Base-by-base conservation (phyloP, 73 alveolate species). In the Stentor roeselii region DNA sequence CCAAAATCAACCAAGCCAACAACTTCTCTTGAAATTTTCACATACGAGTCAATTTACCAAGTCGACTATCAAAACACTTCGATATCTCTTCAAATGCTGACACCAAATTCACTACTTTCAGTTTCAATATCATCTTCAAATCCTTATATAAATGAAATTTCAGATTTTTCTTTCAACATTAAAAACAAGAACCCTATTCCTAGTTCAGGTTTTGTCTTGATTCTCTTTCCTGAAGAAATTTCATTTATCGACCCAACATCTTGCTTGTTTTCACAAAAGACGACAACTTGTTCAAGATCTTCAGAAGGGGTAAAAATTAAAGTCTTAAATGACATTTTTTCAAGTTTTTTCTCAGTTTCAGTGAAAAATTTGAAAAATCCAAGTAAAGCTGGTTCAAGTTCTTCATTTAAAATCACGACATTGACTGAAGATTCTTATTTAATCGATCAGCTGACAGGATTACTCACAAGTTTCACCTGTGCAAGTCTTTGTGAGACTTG, bases 1-100 rank as follows among this genome's bases (percentile, higher is more conserved):
- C 80, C 80, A 67, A 67, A 34, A 21, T 21, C 80, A 67, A 30
- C 41, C 27, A 67, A 67, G 41, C 37, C 80, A 27, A 27, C 80
- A 67, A 40, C 27, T 0, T 30, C 50, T 21, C 34, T 67, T 67
- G 14, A 36, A 21, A 40, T 67, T 21, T 21, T 21, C 11, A 67
- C 80, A 67, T 21, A 21, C 27, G 37, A 30, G 27, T 36, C 21
- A 21, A 67, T 34, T 1, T 67, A 67, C 34, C 34, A 36, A 30
- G 34, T 67, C 34, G 80, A 67, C 2, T 67, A 21, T 67, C 37
- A 27, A 27, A 11, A 21, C 34, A 30, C 80, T 27, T 36, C 42
- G 2, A 27, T 67, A 0, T 14, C 80, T 2, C 41, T 67, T 15
- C 37, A n/a, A 67, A 32, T 32, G 80, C 21, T 40, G 21, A n/a